A percentile compares a stretch with the other conserved stretches of the same genome.
Evolutionary conservation across 179 eudicot genomes (phyloP).

Genomic region (Pouteria campechiana): DNA sequence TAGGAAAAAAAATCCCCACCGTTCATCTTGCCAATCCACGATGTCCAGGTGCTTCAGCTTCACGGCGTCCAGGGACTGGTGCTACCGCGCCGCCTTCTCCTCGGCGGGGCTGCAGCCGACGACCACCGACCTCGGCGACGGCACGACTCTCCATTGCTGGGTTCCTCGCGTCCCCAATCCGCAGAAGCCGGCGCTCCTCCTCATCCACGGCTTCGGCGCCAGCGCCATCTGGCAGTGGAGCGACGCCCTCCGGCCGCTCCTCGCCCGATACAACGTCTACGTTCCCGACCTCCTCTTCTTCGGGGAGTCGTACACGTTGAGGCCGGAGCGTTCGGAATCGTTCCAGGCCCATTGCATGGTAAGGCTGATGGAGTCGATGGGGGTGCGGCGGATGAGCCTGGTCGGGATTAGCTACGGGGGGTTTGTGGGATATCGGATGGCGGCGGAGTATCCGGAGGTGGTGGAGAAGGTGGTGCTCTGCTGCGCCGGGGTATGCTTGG

Average conservation of each 20-base stretch:
- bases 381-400: slow-evolving; percentile 33
- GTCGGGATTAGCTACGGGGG: slow-evolving; percentile 91
- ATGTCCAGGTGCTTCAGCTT: slow-evolving; percentile 45
- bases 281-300: slow-evolving; percentile 88
- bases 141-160: slow-evolving; percentile 72
- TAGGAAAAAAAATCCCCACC: too few species aligned
- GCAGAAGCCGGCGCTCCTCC: slow-evolving; percentile 30
- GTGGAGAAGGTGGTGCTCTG: slow-evolving; percentile 60
- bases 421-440: slow-evolving; percentile 70
- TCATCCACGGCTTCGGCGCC: slow-evolving; percentile 83
- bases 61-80: slow-evolving; percentile 34
- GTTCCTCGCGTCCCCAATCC: slow-evolving; percentile 29
- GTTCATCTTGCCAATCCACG: too few species aligned
- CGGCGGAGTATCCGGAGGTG: slow-evolving; percentile 49
- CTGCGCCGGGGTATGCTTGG: slow-evolving; percentile 65
- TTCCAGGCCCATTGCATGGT: slow-evolving; percentile 65
- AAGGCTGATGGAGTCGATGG: slow-evolving; percentile 28
- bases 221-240: slow-evolving; percentile 94
- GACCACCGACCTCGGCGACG: slow-evolving; percentile 24
- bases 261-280: slow-evolving; percentile 51
- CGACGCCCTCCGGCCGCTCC: slow-evolving; percentile 26
- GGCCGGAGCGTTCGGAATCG: slow-evolving; percentile 41
- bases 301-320: slow-evolving; percentile 47
- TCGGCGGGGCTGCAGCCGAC: slow-evolving; percentile 46
- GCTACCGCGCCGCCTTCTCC: slow-evolving; percentile 44